Conservation (phyloP, 192 early-diverging fungal species). For the Backusella tuberculispora region DNA sequence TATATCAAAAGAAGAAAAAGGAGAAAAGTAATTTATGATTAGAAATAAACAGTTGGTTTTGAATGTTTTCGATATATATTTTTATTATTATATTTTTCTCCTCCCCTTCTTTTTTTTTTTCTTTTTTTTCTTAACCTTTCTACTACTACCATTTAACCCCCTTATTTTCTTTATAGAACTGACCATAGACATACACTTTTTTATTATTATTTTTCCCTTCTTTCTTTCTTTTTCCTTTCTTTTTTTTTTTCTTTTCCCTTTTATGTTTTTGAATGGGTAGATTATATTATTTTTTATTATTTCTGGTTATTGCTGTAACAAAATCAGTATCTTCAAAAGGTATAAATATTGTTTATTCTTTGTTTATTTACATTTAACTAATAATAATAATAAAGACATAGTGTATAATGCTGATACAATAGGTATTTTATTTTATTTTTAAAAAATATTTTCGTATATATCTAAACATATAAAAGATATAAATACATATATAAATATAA, state of each 20-base stretch:
- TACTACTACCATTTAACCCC: neutral
- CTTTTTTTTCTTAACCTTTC: neutral
- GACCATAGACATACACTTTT: neutral
- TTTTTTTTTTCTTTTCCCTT: neutral
- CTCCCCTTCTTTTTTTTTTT: neutral
- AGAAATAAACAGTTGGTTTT: neutral
- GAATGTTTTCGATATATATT: neutral
- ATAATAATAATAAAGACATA: neutral
- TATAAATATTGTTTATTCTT: neutral
- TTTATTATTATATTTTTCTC: neutral
- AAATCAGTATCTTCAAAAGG: neutral
- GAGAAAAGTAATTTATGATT: neutral
- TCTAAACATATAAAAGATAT: too few species aligned
- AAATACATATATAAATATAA: neutral
- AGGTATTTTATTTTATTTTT: neutral
- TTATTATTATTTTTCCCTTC: neutral
- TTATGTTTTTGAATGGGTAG: constrained; percentile 8
- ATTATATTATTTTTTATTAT: constrained; percentile 11
- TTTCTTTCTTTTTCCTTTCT: neutral
- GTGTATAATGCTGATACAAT: neutral
- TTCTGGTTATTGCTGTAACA: neutral
- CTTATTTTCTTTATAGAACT: constrained; percentile 7
- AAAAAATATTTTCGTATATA: too few species aligned
- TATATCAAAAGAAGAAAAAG: neutral
- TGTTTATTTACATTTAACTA: neutral